Base-by-base conservation (phyloP, 2,329 filamentous ascomycete species). In the Myriosclerotinia duriaeana region DNA sequence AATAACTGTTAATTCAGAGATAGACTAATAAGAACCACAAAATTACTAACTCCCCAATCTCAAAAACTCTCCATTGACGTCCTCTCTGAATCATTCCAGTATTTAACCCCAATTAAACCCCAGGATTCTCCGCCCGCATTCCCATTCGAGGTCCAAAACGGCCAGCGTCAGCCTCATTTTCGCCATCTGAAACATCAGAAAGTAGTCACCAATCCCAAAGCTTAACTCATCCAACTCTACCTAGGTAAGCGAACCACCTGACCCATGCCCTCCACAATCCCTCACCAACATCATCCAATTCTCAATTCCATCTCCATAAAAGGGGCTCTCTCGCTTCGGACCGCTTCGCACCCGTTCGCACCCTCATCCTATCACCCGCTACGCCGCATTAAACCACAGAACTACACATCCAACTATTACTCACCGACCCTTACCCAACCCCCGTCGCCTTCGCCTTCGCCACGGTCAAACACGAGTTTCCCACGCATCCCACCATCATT, bases 301-400 rank as follows among this genome's bases (percentile, higher is more conserved):
- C n/a, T 2, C 8, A 48, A 9, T 11, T 26, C 20, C 2, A 48
- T 2, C 42, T 17, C 17, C 42, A 11, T 5, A 7, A 22, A 26
- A 50, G 17, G 55, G 56, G 42, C 20, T 36, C 30, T 20, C 38
- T 60, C 56, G 56, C 56, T 60, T 60, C 56, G 44, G 4, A 26
- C 42, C 56, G 56, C 56, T 60, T 60, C 56, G 44, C 8, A 26
- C 42, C 20, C 11, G 11, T 42, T 11, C 9, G 11, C 40, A 42
- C 9, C 17, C n/a, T 17, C 40, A 46, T 46, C 36, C 17, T 9
- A 34, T 30, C 40, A 48, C 44, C 44, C 44, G n/a, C 20, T 11
- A 48, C 17, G 17, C 44, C 44, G 8, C 44, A 8, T 9, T n/a
- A 20, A 48, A n/a, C 20, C 9, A 5, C 40, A 48, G 30, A 48